Percentiles rank a stretch among this genome's conserved stretches.
Conservation (phyloP, 768 basidiomycete species). For the Mycena rebaudengoi region DNA sequence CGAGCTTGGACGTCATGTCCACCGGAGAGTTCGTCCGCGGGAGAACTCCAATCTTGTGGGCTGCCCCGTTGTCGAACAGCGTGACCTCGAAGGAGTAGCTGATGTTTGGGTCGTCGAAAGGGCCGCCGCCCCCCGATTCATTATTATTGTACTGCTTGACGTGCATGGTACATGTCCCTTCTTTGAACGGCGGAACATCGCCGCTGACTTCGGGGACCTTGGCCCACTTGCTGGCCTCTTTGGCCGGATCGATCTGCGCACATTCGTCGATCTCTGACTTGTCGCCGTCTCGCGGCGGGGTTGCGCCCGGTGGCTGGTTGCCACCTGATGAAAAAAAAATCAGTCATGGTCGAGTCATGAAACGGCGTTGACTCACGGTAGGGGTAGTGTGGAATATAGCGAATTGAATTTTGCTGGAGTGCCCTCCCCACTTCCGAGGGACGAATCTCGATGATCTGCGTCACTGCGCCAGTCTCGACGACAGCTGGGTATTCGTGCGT, state of each 20-base stretch:
- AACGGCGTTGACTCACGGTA: too few relatives aligned
- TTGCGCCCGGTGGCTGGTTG: too few relatives aligned
- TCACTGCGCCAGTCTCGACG: too few relatives aligned
- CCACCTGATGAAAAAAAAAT: too few relatives aligned
- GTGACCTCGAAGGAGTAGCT: background rate
- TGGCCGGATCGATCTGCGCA: background rate
- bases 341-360: too few relatives aligned
- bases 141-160: background rate
- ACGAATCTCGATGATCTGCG: too few relatives aligned
- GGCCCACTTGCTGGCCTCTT: background rate
- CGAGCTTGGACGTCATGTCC: slow-evolving; percentile 2
- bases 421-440: too few relatives aligned
- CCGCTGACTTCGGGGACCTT: background rate
- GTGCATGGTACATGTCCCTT: background rate
- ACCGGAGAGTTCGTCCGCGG: background rate
- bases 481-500: too few relatives aligned
- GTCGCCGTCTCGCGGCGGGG: background rate
- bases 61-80: background rate
- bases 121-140: slow-evolving; percentile 4
- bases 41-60: slow-evolving; percentile 1
- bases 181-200: background rate
- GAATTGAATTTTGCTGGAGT: too few relatives aligned
- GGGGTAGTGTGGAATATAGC: too few relatives aligned
- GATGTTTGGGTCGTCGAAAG: background rate
- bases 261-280: background rate